Percentiles rank a stretch among this genome's conserved stretches.
These are phyloP conservation scores for Lipomyces yamadae DNA, from an alignment of 805 yeast genomes.

Conservation along the genomic window DNA sequence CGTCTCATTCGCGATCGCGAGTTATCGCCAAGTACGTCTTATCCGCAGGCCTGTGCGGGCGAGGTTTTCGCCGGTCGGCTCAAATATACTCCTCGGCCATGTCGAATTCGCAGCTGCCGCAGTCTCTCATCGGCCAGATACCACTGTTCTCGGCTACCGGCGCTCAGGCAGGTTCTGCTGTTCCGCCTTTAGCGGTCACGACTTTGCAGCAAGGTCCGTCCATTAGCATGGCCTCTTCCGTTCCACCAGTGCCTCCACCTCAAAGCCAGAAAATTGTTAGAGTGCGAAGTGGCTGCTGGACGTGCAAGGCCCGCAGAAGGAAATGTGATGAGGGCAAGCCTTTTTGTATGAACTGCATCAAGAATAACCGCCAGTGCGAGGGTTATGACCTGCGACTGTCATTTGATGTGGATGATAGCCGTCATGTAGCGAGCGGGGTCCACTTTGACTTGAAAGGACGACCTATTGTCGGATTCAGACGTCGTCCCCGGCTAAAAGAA, in stretches of 20 bases:
- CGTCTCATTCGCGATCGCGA: neutral
- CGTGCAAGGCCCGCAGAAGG: slow-evolving; percentile 67
- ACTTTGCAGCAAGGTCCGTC: slow-evolving; percentile 1
- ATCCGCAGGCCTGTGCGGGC: neutral
- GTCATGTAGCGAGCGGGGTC: slow-evolving; percentile 32
- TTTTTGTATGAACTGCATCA: slow-evolving; percentile 55
- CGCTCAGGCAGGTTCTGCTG: neutral
- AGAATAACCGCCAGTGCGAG: slow-evolving; percentile 39
- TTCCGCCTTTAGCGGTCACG: slow-evolving; percentile 1
- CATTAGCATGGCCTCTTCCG: slow-evolving; percentile 1
- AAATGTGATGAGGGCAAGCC: slow-evolving; percentile 71
- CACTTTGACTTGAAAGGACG: slow-evolving; percentile 35
- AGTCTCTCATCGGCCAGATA: neutral
- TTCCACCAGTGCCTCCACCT: slow-evolving; percentile 12
- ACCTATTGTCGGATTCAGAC: slow-evolving; percentile 35
- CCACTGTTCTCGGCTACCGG: neutral
- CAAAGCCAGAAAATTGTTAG: slow-evolving; percentile 35
- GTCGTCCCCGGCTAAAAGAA: slow-evolving; percentile 36
- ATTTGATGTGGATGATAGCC: slow-evolving; percentile 38
- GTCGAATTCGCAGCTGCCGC: neutral
- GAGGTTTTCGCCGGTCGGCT: neutral
- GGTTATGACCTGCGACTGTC: slow-evolving; percentile 38
- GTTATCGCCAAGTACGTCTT: neutral
- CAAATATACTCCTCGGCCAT: neutral
- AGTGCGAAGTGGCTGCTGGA: slow-evolving; percentile 57